Evolutionary conservation across 2,329 filamentous ascomycete genomes (phyloP), one percentile per base, ranked within the genome.

Genomic region (Aspergillus ruber): DNA sequence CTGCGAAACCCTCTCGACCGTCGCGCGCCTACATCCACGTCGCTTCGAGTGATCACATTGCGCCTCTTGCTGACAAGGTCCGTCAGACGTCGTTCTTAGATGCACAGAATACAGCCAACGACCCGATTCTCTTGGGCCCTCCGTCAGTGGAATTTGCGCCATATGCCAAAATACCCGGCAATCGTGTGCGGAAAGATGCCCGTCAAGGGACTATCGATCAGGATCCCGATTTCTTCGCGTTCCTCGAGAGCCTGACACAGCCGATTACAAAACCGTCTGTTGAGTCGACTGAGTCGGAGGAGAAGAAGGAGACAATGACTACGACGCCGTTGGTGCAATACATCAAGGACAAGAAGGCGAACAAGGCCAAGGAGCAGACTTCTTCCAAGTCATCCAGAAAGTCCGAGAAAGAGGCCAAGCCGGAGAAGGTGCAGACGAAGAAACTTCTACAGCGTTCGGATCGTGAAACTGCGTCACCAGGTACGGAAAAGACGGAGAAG

Each of bases 141-240:
- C 90, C 93, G 0, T 79, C 80, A 4, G 74, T 96, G 43, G 90
- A 95, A 61, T 88, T 88, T 60, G 83, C 90, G 15, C 81, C 86
- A 1, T 95, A 90, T 71, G 88, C 88, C 56, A 90, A 90, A 60
- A 80, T 89, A 1, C 89, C 91, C 1, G 81, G 81, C 50, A 80
- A 77, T 32, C 88, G 88, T 65, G 81, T 81, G 43, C 83, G 89
- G 29, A 81, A 82, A 46, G 93, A 98, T 73, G 82, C 83, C 45
- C 84, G 90, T 12, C 88, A 95, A 65, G 93, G 91, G 45, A 95
- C 90, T 3, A 97, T 98, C 56, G 93, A 98, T 60, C 90, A 95
- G 64, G 93, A 98, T 61, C 83, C 88, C 0, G 93, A 97, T 58
- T 98, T 96, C 59, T 94, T 96, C 74, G 83, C 84, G 21, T 98